Base-by-base conservation (phyloP, 257 asterid genomes). In the Rauvolfia tetraphylla region DNA sequence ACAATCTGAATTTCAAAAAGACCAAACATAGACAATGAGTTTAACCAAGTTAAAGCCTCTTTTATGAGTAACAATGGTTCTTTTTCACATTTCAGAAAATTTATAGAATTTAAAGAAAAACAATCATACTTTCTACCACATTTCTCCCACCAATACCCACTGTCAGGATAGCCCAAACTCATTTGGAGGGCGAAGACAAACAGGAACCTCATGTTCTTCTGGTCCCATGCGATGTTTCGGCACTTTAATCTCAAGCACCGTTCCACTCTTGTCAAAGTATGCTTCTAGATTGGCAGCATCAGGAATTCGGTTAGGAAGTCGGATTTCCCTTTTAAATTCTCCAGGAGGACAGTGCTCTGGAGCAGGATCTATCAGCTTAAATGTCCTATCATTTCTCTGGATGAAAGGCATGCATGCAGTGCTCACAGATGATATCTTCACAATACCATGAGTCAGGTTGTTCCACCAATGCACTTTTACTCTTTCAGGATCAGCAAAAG, bases 321-420 rank as follows among this genome's bases (percentile, higher is more conserved):
- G 85, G 34, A 92, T 92, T 73, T 87, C 92, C 79, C 97, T 83
- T 66, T 79, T 84, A 85, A 92, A 92, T 58, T 92, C 94, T 31
- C 94, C 96, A 5, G 89, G 86, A 17, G 94, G 97, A 54, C 93
- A 90, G 61, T 90, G 96, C 85, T 90, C 96, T 1, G 96, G 96
- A 15, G 86, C 84, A 27, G 93, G 94, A 82, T 92, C 97, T 0
- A 87, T 84, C 61, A 92, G 90, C 82, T 85, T 89, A 80, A 86
- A 91, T 0, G 85, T 90, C 42, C 96, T 81, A 10, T 86, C 94
- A 39, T 82, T 85, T 61, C 96, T 92, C 72, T 87, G 88, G 58
- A 92, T 82, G 63, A 85, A 87, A 3, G 96, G 94, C 85, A 77
- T 76, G 77, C 92, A 86, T 11, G 88, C 84, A 14, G 88, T 90